Conservation (phyloP, 805 yeast species). For the Wickerhamiella sergipiensis region DNA sequence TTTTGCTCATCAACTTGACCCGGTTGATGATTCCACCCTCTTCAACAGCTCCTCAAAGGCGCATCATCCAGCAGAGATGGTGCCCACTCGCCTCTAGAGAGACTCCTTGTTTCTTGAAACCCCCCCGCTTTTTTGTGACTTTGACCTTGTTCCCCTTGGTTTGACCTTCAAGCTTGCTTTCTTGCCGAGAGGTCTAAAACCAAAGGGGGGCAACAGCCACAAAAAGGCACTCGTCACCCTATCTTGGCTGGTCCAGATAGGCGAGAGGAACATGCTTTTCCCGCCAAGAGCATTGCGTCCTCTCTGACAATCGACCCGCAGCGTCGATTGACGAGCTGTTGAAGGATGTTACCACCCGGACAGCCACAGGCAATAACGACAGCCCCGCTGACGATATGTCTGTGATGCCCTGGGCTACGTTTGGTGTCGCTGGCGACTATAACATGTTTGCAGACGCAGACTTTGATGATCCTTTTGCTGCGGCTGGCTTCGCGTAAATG, state of each 20-base stretch:
- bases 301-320: slow-evolving; percentile 17
- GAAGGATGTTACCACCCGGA: slow-evolving; percentile 13
- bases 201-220: too few relatives aligned
- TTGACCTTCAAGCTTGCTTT: too few relatives aligned
- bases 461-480: background rate
- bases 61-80: slow-evolving; percentile 23
- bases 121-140: background rate
- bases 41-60: slow-evolving; percentile 19
- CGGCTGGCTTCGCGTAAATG: slow-evolving; percentile 1
- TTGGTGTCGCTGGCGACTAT: slow-evolving; percentile 17
- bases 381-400: slow-evolving; percentile 3
- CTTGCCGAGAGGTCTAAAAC: too few relatives aligned
- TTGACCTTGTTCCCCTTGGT: background rate
- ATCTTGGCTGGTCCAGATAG: background rate
- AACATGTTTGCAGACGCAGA: slow-evolving; percentile 18
- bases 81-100: slow-evolving; percentile 9
- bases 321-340: slow-evolving; percentile 22
- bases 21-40: slow-evolving; percentile 7
- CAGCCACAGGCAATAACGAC: slow-evolving; percentile 16
- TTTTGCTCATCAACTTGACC: background rate
- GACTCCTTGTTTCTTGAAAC: background rate
- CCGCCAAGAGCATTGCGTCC: slow-evolving; percentile 9
- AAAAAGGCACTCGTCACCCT: background rate
- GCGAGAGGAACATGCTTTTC: background rate
- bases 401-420: slow-evolving; percentile 8